Conservation (phyloP, 495 filamentous ascomycete genomes). For the Penicillium pulvis region DNA sequence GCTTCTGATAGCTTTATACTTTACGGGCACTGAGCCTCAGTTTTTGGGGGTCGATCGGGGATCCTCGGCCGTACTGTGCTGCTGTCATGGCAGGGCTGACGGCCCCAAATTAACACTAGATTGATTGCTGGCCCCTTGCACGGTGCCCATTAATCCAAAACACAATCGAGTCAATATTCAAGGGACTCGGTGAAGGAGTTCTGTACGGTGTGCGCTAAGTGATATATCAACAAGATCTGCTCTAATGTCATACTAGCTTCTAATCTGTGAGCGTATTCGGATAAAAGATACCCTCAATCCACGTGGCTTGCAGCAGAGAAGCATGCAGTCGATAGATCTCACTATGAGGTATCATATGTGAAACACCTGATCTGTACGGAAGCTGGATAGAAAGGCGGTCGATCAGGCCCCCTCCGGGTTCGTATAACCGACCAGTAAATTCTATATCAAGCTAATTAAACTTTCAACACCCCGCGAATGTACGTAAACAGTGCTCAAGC, state of each 20-base stretch:
- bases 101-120: background rate
- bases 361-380: slow-evolving; percentile 1
- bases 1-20: background rate
- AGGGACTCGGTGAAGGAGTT: no score
- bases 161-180: no score
- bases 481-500: background rate
- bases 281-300: background rate
- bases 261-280: background rate
- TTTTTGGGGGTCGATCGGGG: slow-evolving; percentile 15
- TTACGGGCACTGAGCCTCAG: slow-evolving; percentile 6
- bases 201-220: background rate
- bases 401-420: background rate
- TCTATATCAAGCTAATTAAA: background rate
- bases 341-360: slow-evolving; percentile 5
- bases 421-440: background rate
- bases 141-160: no score
- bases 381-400: background rate
- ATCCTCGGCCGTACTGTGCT: background rate
- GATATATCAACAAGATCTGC: background rate
- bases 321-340: slow-evolving; percentile 1
- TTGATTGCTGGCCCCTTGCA: background rate
- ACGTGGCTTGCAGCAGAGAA: slow-evolving; percentile 1
- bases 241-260: background rate
- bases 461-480: slow-evolving; percentile 1
- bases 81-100: slow-evolving; percentile 9